Percentiles rank a stretch among this genome's conserved stretches.
Evolutionary conservation across 495 filamentous ascomycete species (phyloP).

Genomic region (Tuber microsphaerosporum): DNA sequence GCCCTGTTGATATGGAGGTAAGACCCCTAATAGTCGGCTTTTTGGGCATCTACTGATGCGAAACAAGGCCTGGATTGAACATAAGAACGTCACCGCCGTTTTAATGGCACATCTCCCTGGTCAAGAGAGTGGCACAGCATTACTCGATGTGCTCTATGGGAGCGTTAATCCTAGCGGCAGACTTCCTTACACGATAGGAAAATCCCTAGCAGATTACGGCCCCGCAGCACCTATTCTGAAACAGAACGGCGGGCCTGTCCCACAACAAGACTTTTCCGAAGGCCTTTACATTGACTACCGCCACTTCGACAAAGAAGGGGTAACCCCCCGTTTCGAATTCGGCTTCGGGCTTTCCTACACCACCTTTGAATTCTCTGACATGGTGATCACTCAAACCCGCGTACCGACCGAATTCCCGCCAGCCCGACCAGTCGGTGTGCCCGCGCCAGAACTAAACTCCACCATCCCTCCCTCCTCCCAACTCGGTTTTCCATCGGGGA

Average conservation of each 20-base stretch:
- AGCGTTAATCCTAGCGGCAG: conserved; percentile 77
- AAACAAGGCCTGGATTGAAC: conserved; percentile 58
- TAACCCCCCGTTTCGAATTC: conserved; percentile 67
- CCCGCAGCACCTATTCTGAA: conserved; percentile 68
- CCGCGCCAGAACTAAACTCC: conserved; percentile 59
- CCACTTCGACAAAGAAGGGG: conserved; percentile 68
- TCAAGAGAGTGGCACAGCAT: conserved; percentile 79
- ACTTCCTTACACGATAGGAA: conserved; percentile 85
- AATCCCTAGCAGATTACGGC: conserved; percentile 72
- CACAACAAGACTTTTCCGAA: conserved; percentile 79
- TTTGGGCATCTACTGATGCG: not conserved
- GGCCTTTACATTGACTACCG: conserved; percentile 86
- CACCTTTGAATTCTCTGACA: conserved; percentile 60
- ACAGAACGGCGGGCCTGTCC: conserved; percentile 61
- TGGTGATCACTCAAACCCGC: conserved; percentile 48
- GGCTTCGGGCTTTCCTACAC: conserved; percentile 79
- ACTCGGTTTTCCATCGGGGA: conserved; percentile 59
- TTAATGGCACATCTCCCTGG: conserved; percentile 83
- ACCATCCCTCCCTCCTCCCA: conserved; percentile 52
- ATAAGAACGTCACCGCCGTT: conserved; percentile 71
- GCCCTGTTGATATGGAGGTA: conserved; percentile 73
- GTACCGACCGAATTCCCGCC: conserved; percentile 55
- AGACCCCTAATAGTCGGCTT: not conserved
- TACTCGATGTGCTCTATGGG: conserved; percentile 79
- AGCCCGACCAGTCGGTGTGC: conserved; percentile 50